Evolutionary conservation across 176 grass and related monocot genomes (phyloP).

Genomic region (Rhipidocladum racemiflorum): DNA sequence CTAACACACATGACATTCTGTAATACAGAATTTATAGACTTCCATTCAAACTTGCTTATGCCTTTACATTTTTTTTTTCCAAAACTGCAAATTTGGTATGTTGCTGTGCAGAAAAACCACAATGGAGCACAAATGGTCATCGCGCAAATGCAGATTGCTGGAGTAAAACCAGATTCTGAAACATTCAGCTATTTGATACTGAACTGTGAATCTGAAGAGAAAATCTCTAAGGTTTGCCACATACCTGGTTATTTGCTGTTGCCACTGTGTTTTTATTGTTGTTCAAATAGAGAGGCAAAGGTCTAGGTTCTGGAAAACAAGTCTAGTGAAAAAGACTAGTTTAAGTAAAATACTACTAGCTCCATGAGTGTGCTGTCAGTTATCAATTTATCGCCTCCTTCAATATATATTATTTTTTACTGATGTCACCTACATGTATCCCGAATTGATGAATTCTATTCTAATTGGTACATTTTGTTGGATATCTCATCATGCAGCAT

Average conservation of each 20-base stretch:
- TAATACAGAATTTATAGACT: background rate
- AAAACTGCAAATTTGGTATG: constrained; percentile 18
- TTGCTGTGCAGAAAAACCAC: constrained; percentile 71
- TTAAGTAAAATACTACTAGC: background rate
- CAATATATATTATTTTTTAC: background rate
- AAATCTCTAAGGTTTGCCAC: constrained; percentile 71
- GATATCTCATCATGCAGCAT: background rate
- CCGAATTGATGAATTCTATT: constrained; percentile 17
- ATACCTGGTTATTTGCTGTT: constrained; percentile 24
- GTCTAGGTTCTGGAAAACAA: constrained; percentile 11
- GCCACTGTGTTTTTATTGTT: constrained; percentile 22
- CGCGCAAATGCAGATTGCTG: constrained; percentile 65
- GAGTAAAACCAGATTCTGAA: constrained; percentile 83
- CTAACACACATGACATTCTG: constrained; percentile 18
- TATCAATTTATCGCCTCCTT: background rate
- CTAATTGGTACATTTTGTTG: background rate
- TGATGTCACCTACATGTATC: constrained; percentile 25
- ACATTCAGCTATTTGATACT: constrained; percentile 88
- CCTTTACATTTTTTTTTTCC: background rate
- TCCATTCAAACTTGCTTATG: background rate
- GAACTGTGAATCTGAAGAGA: constrained; percentile 71
- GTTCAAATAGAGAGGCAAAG: constrained; percentile 13
- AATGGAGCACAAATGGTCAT: constrained; percentile 56
- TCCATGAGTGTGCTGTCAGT: background rate
- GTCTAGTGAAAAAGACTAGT: constrained; percentile 12